phyloP scores from a whole-genome alignment of 768 basidiomycete species.

The Pleurotus pulmonarius region DNA sequence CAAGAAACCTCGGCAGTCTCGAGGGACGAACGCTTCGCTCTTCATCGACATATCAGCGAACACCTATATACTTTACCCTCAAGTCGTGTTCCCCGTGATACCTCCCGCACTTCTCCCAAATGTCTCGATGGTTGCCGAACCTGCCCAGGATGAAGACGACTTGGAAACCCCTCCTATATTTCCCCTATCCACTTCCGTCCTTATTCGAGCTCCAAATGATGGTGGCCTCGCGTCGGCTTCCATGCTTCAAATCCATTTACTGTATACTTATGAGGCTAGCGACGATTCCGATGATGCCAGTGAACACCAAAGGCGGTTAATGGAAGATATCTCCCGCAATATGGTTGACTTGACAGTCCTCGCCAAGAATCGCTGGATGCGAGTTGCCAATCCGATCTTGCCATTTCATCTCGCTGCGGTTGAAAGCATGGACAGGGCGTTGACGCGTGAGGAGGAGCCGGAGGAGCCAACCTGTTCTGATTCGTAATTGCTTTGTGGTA shows the following conservation, averaged over 20 bases:
- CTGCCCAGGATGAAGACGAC: constrained; percentile 9
- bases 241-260: constrained; percentile 61
- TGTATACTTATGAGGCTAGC: constrained; percentile 45
- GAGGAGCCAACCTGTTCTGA: constrained; percentile 8
- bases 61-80: constrained; percentile 47
- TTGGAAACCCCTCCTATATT: constrained; percentile 38
- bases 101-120: constrained; percentile 23
- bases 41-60: constrained; percentile 46
- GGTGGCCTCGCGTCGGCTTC: constrained; percentile 38
- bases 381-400: constrained; percentile 47
- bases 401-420: constrained; percentile 77
- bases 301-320: constrained; percentile 29
- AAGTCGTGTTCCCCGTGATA: constrained; percentile 34
- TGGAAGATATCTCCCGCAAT: constrained; percentile 59
- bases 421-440: constrained; percentile 51
- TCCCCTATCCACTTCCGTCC: constrained; percentile 53
- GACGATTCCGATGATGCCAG: constrained; percentile 18
- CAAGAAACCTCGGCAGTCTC: constrained; percentile 19
- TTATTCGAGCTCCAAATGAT: constrained; percentile 51
- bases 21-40: constrained; percentile 22
- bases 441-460: constrained; percentile 28
- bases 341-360: constrained; percentile 70
- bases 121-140: constrained; percentile 29
- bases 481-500: not conserved
- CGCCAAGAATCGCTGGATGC: constrained; percentile 43